Evolutionary conservation across 139 green algal genomes (phyloP).

Genomic region (Tetraselmis striata): DNA sequence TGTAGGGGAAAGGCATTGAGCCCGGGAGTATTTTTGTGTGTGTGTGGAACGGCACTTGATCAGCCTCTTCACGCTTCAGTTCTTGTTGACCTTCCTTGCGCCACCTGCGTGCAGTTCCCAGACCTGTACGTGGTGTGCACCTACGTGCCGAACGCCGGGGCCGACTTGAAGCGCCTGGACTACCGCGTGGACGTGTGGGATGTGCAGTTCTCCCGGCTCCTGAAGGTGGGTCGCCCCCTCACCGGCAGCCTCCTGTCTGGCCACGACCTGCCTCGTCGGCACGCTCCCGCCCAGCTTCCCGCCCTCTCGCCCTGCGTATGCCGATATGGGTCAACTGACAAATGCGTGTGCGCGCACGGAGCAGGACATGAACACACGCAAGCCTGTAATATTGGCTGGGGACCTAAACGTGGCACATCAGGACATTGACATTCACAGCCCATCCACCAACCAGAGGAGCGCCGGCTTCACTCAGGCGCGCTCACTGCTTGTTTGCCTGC

Average conservation of each 20-base stretch:
- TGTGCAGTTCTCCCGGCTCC: constrained; percentile 14
- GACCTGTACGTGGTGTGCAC: constrained; percentile 22
- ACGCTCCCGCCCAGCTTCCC: no score
- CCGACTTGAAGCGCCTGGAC: constrained; percentile 15
- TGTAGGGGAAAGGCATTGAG: no score
- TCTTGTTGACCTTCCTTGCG: no score
- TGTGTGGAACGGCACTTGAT: no score
- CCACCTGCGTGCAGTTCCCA: constrained; percentile 10
- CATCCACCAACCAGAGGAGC: not conserved
- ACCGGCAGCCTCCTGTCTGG: no score
- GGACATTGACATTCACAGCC: constrained; percentile 36
- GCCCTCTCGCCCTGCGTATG: no score
- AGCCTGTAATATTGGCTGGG: constrained; percentile 33
- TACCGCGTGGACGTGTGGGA: constrained; percentile 33
- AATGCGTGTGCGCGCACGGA: no score
- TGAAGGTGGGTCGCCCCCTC: constrained; percentile 32
- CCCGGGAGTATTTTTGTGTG: no score
- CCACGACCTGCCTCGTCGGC: no score
- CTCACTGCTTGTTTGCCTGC: no score
- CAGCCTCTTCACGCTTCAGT: no score
- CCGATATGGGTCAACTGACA: no score
- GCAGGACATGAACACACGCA: constrained; percentile 17
- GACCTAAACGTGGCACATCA: constrained; percentile 29
- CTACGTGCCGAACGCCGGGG: constrained; percentile 34
- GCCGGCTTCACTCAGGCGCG: constrained; percentile 4